Evolutionary conservation across 108 stramenopile genomes (phyloP).

Genomic region (Pseudonitzschia delicatissima): DNA sequence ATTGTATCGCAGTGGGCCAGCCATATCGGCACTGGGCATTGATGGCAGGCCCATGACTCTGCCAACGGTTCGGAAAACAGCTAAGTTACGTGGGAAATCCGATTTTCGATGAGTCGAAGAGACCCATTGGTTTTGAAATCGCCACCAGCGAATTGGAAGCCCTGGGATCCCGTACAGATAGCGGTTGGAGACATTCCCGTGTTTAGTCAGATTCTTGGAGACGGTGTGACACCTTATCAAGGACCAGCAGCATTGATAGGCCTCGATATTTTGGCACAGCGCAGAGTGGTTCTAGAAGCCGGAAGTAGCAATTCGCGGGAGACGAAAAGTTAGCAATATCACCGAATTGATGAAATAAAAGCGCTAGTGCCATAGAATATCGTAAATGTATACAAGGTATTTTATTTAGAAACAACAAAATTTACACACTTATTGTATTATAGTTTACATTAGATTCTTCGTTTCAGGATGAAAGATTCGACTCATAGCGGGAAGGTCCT

Average conservation of each 20-base stretch:
- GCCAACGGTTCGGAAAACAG: conserved; percentile 40
- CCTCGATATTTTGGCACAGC: conserved; percentile 69
- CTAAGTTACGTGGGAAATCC: conserved; percentile 60
- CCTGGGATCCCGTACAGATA: conserved; percentile 57
- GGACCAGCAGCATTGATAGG: conserved; percentile 76
- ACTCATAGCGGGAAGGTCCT: conserved; percentile 42
- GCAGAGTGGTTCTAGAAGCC: conserved; percentile 73
- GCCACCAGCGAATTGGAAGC: conserved; percentile 56
- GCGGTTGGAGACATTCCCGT: conserved; percentile 77
- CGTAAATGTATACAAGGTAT: no score
- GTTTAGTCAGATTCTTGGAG: conserved; percentile 61
- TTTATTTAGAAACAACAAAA: background rate
- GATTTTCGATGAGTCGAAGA: conserved; percentile 28
- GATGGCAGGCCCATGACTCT: conserved; percentile 61
- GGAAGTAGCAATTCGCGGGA: conserved; percentile 35
- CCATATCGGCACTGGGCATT: conserved; percentile 54
- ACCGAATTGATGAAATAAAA: conserved; percentile 1
- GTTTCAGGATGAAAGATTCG: conserved; percentile 65
- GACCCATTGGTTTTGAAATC: conserved; percentile 43
- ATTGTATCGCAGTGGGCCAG: conserved; percentile 48
- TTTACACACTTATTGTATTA: background rate
- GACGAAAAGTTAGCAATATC: conserved; percentile 26
- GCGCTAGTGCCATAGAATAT: no score
- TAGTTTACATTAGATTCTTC: no score
- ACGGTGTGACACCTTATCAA: conserved; percentile 54